A percentile compares a stretch with the other conserved stretches of the same genome.
Evolutionary conservation across 2,329 filamentous ascomycete species (phyloP).

Genomic region (Pseudopithomyces maydicus): DNA sequence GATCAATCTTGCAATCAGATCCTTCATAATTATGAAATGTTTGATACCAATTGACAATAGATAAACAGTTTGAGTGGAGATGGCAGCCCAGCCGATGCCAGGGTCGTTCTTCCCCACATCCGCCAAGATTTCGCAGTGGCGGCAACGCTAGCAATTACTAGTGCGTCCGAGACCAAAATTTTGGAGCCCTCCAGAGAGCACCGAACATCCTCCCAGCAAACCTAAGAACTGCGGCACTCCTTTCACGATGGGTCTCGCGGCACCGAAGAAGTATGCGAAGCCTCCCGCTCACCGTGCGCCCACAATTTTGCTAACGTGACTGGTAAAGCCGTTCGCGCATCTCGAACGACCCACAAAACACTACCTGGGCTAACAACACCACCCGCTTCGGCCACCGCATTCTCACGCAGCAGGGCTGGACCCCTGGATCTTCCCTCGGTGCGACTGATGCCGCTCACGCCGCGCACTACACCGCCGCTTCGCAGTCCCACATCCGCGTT

Average conservation of each 20-base stretch:
- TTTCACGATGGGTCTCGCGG: constrained; percentile 69
- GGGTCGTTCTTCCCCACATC: constrained; percentile 22
- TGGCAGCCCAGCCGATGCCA: background rate
- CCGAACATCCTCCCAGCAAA: background rate
- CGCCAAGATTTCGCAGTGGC: constrained; percentile 34
- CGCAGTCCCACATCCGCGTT: constrained; percentile 83
- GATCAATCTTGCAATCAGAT: background rate
- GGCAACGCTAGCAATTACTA: constrained; percentile 9
- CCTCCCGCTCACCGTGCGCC: background rate
- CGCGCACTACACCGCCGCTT: constrained; percentile 77
- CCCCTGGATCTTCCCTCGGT: constrained; percentile 81
- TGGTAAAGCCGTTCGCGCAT: constrained; percentile 68
- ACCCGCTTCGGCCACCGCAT: constrained; percentile 88
- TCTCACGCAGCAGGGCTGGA: constrained; percentile 87
- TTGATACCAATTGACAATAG: no score
- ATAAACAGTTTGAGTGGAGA: background rate
- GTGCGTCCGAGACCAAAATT: constrained; percentile 9
- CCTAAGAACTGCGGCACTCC: background rate
- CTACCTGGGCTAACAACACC: constrained; percentile 84
- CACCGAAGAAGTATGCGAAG: constrained; percentile 64
- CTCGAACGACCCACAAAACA: constrained; percentile 93
- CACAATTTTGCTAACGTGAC: constrained; percentile 11
- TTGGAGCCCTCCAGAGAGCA: no score
- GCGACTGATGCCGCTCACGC: constrained; percentile 76
- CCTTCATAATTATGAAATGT: background rate